A percentile compares a stretch with the other conserved stretches of the same genome.
These are phyloP conservation scores for Plectranthus barbatus DNA, from an alignment of 257 asterid genomes.

Conservation along the genomic window DNA sequence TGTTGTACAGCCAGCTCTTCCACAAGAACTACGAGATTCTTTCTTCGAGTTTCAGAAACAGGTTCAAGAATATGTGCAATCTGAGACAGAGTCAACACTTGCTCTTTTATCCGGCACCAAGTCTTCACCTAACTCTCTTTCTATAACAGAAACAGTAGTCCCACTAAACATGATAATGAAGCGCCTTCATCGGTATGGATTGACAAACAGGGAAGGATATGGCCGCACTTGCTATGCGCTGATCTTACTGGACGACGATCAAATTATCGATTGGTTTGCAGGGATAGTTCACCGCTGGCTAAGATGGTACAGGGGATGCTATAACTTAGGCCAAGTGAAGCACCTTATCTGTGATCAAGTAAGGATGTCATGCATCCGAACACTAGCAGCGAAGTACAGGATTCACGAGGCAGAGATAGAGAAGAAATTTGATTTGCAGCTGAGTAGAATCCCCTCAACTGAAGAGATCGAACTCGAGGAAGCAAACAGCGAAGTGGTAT, in stretches of 20 bases:
- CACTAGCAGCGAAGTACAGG: conserved; percentile 71
- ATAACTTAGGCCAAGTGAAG: conserved; percentile 62
- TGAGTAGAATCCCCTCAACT: conserved; percentile 56
- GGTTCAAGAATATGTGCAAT: conserved; percentile 52
- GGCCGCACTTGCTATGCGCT: conserved; percentile 56
- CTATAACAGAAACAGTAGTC: conserved; percentile 42
- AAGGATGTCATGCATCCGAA: conserved; percentile 71
- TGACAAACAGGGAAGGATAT: conserved; percentile 52
- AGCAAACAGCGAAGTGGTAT: conserved; percentile 21
- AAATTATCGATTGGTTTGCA: conserved; percentile 72
- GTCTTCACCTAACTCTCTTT: conserved; percentile 21
- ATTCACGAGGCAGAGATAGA: conserved; percentile 65
- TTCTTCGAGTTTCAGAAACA: conserved; percentile 57
- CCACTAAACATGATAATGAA: conserved; percentile 50
- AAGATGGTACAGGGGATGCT: conserved; percentile 64
- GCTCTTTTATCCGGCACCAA: conserved; percentile 47
- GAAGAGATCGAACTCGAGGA: conserved; percentile 61
- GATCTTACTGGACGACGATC: conserved; percentile 56
- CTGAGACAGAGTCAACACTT: conserved; percentile 66
- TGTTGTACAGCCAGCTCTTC: conserved; percentile 75
- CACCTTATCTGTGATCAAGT: conserved; percentile 51
- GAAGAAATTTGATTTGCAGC: conserved; percentile 52
- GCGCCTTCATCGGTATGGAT: conserved; percentile 71
- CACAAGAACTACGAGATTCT: conserved; percentile 63
- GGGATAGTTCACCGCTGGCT: conserved; percentile 74